phyloP scores from a whole-genome alignment of 1,139 yeast genomes.

The Blastobotrys raffinosifermentans region DNA sequence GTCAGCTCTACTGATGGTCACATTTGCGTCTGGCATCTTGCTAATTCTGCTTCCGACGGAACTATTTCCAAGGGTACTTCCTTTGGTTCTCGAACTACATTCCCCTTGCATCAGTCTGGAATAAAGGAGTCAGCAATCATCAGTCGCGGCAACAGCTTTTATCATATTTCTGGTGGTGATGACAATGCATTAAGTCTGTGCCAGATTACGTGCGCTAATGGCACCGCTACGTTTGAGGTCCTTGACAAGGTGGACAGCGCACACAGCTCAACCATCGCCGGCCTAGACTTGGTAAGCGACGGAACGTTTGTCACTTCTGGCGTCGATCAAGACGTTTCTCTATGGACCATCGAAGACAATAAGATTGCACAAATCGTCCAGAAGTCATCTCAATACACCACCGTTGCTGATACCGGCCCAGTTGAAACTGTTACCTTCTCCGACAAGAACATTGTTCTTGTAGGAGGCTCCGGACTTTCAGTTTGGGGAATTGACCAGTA shows the following conservation, averaged over 20 bases:
- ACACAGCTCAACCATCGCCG: constrained; percentile 83
- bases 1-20: constrained; percentile 82
- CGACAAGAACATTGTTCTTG: constrained; percentile 8
- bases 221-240: constrained; percentile 22
- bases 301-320: constrained; percentile 44
- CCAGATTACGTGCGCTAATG: constrained; percentile 29
- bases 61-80: constrained; percentile 3
- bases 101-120: not conserved
- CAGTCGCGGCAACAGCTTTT: constrained; percentile 23
- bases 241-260: constrained; percentile 45
- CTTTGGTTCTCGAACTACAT: constrained; percentile 1
- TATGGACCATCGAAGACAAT: constrained; percentile 47
- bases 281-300: constrained; percentile 38
- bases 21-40: constrained; percentile 53
- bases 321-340: constrained; percentile 71
- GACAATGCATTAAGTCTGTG: constrained; percentile 68
- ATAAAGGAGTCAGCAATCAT: not conserved
- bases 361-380: constrained; percentile 35
- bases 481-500: constrained; percentile 15
- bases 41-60: constrained; percentile 15
- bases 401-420: constrained; percentile 89
- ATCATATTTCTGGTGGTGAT: constrained; percentile 78
- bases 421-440: constrained; percentile 23
- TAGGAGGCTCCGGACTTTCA: constrained; percentile 32
- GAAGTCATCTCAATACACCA: constrained; percentile 58